Evolutionary conservation across 169 alveolate genomes (phyloP).

Genomic region (Cryptosporidium felis): DNA sequence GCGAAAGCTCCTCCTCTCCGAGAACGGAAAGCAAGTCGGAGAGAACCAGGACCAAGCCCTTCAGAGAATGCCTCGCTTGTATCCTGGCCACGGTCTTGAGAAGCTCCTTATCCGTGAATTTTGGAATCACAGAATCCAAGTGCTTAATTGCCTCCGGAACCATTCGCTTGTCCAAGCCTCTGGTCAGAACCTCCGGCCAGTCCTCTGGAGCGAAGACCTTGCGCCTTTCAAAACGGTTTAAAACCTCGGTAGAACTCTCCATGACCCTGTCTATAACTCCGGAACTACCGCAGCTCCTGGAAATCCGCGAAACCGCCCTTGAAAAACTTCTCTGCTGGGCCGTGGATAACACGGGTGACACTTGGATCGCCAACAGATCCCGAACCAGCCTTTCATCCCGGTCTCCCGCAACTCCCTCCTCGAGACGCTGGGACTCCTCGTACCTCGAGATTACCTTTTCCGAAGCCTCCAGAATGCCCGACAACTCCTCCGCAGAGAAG

Average conservation of each 20-base stretch:
- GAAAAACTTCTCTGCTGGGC: constrained; percentile 12
- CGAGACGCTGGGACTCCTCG: too few relatives aligned
- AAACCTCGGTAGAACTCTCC: not conserved
- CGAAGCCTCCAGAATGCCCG: not conserved
- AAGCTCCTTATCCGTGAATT: not conserved
- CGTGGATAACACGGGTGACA: constrained; percentile 3
- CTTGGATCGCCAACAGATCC: not conserved
- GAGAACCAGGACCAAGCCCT: constrained; percentile 1
- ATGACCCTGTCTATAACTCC: not conserved
- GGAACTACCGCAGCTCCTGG: not conserved
- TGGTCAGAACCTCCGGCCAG: constrained; percentile 18
- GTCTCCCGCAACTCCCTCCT: not conserved
- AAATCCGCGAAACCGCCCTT: not conserved
- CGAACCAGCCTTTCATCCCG: not conserved
- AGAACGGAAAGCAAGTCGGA: not conserved
- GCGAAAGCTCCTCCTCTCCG: not conserved
- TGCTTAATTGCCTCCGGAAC: constrained; percentile 21
- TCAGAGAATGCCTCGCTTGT: constrained; percentile 45
- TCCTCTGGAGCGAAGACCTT: not conserved
- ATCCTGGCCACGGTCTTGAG: constrained; percentile 13
- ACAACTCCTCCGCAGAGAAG: constrained; percentile 5
- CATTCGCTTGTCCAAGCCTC: constrained; percentile 4
- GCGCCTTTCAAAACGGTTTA: not conserved
- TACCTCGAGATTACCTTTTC: not conserved
- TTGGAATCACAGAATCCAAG: not conserved